These are phyloP conservation scores for Hypoxylon rickii DNA, from an alignment of 495 filamentous ascomycete genomes.

Conservation along the genomic window DNA sequence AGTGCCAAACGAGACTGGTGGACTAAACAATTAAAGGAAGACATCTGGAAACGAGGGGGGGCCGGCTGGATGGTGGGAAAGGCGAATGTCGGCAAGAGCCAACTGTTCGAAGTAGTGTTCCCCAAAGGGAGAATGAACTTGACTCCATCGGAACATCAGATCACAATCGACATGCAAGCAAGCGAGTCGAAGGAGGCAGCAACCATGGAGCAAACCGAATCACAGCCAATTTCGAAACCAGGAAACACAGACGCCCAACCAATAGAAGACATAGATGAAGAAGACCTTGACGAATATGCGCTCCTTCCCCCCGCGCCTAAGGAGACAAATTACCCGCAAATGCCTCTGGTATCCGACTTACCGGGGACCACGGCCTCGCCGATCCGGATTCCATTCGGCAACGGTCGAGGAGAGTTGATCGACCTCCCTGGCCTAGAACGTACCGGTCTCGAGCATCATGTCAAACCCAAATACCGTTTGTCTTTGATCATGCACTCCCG, in stretches of 20 bases:
- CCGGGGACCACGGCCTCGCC: conserved; percentile 95
- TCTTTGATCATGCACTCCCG: conserved; percentile 78
- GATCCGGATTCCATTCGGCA: conserved; percentile 85
- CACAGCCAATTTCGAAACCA: conserved; percentile 16
- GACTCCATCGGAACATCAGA: conserved; percentile 39
- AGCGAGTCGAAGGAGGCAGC: conserved; percentile 9
- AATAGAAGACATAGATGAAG: conserved; percentile 28
- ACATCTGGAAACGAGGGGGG: conserved; percentile 77
- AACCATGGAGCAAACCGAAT: conserved; percentile 23
- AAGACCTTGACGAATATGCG: conserved; percentile 38
- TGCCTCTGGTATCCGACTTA: conserved; percentile 82
- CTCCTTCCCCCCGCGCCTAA: conserved; percentile 75
- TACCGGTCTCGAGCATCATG: conserved; percentile 67
- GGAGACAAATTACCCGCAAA: conserved; percentile 73
- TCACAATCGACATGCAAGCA: conserved; percentile 37
- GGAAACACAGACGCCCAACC: conserved; percentile 37
- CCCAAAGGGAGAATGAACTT: conserved; percentile 72
- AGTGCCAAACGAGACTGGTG: conserved; percentile 85
- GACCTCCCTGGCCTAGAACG: conserved; percentile 88
- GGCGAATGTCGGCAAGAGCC: conserved; percentile 95
- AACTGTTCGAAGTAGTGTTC: conserved; percentile 81
- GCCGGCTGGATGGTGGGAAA: conserved; percentile 98
- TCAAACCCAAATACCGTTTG: conserved; percentile 63
- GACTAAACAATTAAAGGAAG: conserved; percentile 83
- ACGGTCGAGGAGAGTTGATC: conserved; percentile 86